phyloP scores from a whole-genome alignment of 768 basidiomycete genomes.

The Tricholoma flavovirens region DNA sequence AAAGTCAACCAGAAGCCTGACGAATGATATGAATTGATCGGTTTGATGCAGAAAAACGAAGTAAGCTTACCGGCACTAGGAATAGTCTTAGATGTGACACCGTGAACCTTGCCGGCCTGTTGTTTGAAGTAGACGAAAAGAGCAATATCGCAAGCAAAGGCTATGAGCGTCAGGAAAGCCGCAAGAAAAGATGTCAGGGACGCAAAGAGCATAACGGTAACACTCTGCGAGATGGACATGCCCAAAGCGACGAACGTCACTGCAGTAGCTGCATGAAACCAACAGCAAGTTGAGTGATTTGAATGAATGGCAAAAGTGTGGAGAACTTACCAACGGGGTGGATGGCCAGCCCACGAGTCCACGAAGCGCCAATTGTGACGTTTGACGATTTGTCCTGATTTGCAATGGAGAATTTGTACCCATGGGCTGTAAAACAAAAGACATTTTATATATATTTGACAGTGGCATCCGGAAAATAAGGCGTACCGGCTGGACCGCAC shows the following conservation, averaged over 20 bases:
- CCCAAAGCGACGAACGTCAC: slow-evolving; percentile 61
- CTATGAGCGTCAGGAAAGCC: slow-evolving; percentile 59
- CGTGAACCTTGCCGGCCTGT: slow-evolving; percentile 45
- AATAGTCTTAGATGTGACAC: slow-evolving; percentile 39
- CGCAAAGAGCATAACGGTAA: slow-evolving; percentile 54
- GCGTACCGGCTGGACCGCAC: slow-evolving; percentile 45
- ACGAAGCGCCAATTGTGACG: slow-evolving; percentile 44
- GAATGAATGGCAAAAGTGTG: background rate
- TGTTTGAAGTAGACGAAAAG: slow-evolving; percentile 59
- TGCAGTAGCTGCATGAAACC: slow-evolving; percentile 34
- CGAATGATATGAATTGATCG: background rate
- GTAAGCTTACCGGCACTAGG: slow-evolving; percentile 57
- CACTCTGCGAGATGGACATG: slow-evolving; percentile 54
- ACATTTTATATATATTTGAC: background rate
- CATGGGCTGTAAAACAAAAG: slow-evolving; percentile 36
- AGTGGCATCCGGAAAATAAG: background rate
- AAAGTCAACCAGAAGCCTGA: slow-evolving; percentile 76
- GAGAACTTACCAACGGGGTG: slow-evolving; percentile 63
- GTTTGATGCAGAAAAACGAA: slow-evolving; percentile 3
- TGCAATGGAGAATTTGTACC: slow-evolving; percentile 44
- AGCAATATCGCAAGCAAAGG: slow-evolving; percentile 74
- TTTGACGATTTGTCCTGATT: slow-evolving; percentile 31
- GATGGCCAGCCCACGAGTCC: slow-evolving; percentile 71
- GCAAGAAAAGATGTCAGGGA: slow-evolving; percentile 68
- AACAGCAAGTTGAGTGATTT: background rate